A percentile compares a stretch with the other conserved stretches of the same genome.
These are phyloP conservation scores for Ceraceosorus bombacis DNA, from an alignment of 1,284 basidiomycete species.

Conservation along the genomic window DNA sequence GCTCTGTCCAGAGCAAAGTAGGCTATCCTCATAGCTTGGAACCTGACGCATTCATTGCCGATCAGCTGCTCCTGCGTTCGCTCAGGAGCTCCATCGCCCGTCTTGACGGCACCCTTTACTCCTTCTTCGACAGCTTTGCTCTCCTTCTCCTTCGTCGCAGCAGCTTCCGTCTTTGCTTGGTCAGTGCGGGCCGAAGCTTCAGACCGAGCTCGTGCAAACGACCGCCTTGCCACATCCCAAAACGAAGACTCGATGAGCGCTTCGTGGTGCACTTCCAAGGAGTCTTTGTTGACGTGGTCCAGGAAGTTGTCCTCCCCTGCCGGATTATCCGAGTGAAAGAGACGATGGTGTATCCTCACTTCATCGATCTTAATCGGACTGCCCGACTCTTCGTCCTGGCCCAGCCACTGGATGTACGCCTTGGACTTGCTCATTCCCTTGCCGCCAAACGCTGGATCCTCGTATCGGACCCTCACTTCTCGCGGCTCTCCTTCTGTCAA, in stretches of 20 bases:
- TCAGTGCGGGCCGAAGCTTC: conserved; percentile 58
- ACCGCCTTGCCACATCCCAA: conserved; percentile 69
- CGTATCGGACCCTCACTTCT: conserved; percentile 72
- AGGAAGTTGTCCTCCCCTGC: conserved; percentile 65
- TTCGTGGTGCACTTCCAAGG: conserved; percentile 67
- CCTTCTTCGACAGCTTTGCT: conserved; percentile 1
- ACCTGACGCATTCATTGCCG: conserved; percentile 86
- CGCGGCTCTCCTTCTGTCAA: conserved; percentile 57
- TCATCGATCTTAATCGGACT: conserved; percentile 77
- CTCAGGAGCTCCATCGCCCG: conserved; percentile 23
- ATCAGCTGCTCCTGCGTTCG: conserved; percentile 68
- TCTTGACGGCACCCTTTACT: conserved; percentile 2
- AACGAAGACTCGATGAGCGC: conserved; percentile 86
- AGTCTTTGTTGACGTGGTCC: conserved; percentile 69
- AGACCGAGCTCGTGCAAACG: conserved; percentile 60
- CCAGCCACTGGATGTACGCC: conserved; percentile 97
- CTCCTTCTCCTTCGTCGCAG: conserved; percentile 43
- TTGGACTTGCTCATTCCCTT: conserved; percentile 68
- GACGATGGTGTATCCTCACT: conserved; percentile 79
- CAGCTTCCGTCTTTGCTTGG: conserved; percentile 53
- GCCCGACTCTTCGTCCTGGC: conserved; percentile 67
- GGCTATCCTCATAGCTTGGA: conserved; percentile 91
- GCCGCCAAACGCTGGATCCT: conserved; percentile 49
- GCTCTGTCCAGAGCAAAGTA: conserved; percentile 85
- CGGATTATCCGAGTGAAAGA: conserved; percentile 92